Conservation (phyloP, 768 basidiomycete genomes). For the Xerocomus potaroensis region DNA sequence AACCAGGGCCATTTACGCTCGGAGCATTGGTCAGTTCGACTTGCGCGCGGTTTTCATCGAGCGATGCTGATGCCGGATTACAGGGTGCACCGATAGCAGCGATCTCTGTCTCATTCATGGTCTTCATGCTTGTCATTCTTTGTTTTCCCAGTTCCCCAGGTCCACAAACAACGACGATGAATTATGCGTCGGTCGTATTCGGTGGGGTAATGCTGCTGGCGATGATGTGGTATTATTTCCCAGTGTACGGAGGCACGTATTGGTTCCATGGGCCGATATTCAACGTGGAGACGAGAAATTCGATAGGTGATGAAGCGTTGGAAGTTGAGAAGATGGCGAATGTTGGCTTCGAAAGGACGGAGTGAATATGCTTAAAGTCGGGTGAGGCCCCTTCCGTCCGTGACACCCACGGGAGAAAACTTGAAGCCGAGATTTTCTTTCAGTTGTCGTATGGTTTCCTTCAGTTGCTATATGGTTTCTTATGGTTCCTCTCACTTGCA, state of each 20-base stretch:
- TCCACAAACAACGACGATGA: constrained; percentile 51
- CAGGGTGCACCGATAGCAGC: constrained; percentile 52
- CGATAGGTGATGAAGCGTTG: background rate
- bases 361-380: too few relatives aligned
- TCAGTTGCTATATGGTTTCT: too few relatives aligned
- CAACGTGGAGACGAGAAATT: constrained; percentile 32
- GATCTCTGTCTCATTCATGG: constrained; percentile 59
- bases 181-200: constrained; percentile 64
- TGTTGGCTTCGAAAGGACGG: too few relatives aligned
- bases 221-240: constrained; percentile 61
- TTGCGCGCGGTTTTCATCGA: background rate
- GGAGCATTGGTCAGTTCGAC: constrained; percentile 34
- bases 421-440: too few relatives aligned
- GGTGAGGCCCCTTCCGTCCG: too few relatives aligned
- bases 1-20: constrained; percentile 44
- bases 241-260: constrained; percentile 61
- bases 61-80: constrained; percentile 3
- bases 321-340: too few relatives aligned
- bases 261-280: constrained; percentile 65
- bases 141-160: constrained; percentile 55
- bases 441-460: too few relatives aligned
- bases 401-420: too few relatives aligned
- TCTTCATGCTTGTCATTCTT: constrained; percentile 55
- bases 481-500: too few relatives aligned
- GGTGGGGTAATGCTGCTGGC: constrained; percentile 55